These are phyloP conservation scores for Phytophthora sojae DNA, from an alignment of 352 stramenopile species.

Conservation along the genomic window DNA sequence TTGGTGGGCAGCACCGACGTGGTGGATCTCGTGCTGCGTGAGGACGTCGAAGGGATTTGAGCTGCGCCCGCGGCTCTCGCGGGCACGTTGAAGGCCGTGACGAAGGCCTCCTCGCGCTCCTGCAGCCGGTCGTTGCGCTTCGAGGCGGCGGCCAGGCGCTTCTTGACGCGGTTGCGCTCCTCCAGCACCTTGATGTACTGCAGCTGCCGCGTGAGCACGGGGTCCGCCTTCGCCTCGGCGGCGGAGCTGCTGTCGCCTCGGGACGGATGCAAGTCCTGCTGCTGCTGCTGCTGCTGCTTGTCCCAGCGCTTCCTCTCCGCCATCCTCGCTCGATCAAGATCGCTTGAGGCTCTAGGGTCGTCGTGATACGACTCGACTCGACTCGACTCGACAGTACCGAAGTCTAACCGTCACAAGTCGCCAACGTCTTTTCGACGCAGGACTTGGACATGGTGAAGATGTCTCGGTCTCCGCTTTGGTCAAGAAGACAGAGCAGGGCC, in stretches of 20 bases:
- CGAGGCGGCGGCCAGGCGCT: slow-evolving; percentile 70
- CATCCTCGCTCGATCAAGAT: slow-evolving; percentile 29
- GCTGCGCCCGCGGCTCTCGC: slow-evolving; percentile 6
- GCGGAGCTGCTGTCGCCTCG: background rate
- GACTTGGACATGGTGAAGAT: background rate
- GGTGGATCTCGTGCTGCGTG: slow-evolving; percentile 58
- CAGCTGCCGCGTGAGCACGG: slow-evolving; percentile 76
- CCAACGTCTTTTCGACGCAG: background rate
- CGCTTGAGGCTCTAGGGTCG: slow-evolving; percentile 5
- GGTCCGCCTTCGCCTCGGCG: slow-evolving; percentile 40
- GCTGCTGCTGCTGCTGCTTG: slow-evolving; percentile 39
- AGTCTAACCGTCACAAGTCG: slow-evolving; percentile 12
- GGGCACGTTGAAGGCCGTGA: slow-evolving; percentile 82
- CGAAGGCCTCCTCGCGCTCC: slow-evolving; percentile 78
- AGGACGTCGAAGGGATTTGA: slow-evolving; percentile 2
- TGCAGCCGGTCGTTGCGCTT: slow-evolving; percentile 65
- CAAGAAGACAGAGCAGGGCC: background rate
- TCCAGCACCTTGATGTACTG: slow-evolving; percentile 89
- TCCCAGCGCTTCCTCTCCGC: slow-evolving; percentile 58
- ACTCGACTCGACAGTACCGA: background rate
- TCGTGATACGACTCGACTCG: too few relatives aligned
- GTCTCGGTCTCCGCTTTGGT: background rate
- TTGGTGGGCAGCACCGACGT: slow-evolving; percentile 50
- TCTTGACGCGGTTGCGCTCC: slow-evolving; percentile 84
- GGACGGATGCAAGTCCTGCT: slow-evolving; percentile 28